Percentiles rank a stretch among this genome's conserved stretches.
These are phyloP conservation scores for Karstenula rhodostoma DNA, from an alignment of 2,329 filamentous ascomycete species.

Conservation along the genomic window DNA sequence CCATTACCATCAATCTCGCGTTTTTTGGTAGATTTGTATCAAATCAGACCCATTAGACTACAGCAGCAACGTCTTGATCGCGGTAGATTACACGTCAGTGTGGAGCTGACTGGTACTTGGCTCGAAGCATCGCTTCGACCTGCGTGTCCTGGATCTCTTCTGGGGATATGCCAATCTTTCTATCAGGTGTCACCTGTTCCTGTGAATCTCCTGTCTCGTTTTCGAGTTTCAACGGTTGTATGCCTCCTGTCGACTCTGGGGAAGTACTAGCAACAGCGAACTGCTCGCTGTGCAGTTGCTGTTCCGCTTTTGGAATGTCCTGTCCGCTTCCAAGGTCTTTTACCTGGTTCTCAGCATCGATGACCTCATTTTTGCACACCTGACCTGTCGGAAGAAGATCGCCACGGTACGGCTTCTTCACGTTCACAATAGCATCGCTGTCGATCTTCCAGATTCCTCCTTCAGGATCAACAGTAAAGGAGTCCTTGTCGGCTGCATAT, in stretches of 20 bases:
- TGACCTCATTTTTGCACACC: constrained; percentile 10
- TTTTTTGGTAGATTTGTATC: background rate
- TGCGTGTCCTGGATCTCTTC: constrained; percentile 14
- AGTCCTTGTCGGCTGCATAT: constrained; percentile 26
- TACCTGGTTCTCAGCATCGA: constrained; percentile 6
- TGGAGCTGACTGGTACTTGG: constrained; percentile 18
- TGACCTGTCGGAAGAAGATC: constrained; percentile 37
- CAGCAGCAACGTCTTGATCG: background rate
- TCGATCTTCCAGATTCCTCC: constrained; percentile 46
- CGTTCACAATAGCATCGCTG: constrained; percentile 29
- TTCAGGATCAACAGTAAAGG: constrained; percentile 33
- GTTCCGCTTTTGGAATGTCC: constrained; percentile 3
- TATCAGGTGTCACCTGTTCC: background rate
- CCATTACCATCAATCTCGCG: too few species aligned
- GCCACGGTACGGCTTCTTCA: constrained; percentile 41
- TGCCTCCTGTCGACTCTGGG: background rate
- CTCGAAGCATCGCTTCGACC: constrained; percentile 24
- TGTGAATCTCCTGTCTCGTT: background rate
- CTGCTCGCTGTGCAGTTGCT: background rate
- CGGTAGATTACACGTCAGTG: background rate
- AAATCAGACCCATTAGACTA: background rate
- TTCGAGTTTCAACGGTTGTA: background rate
- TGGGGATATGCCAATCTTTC: background rate
- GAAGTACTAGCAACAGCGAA: background rate
- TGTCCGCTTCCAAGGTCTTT: constrained; percentile 5